These are phyloP conservation scores for Conticribra guillardii DNA, from an alignment of 108 stramenopile species.

Conservation along the genomic window DNA sequence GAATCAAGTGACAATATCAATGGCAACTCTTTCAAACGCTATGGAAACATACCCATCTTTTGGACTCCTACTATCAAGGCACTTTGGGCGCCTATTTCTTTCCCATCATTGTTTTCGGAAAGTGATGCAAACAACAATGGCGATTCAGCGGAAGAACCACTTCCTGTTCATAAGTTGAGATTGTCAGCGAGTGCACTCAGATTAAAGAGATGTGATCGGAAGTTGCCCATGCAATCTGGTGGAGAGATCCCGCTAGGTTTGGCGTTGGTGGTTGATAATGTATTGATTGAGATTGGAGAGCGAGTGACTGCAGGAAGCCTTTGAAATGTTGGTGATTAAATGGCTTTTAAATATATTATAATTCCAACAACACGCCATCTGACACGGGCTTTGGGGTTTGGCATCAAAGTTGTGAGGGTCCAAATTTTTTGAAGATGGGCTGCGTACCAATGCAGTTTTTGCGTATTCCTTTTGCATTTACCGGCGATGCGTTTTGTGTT, in stretches of 20 bases:
- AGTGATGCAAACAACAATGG: background rate
- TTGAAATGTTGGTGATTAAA: background rate
- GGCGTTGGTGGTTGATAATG: slow-evolving; percentile 45
- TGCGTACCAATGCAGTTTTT: too few relatives aligned
- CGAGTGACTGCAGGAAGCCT: background rate
- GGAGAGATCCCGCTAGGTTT: slow-evolving; percentile 31
- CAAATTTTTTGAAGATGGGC: too few relatives aligned
- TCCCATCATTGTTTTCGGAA: slow-evolving; percentile 5
- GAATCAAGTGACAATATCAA: background rate
- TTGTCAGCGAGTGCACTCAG: slow-evolving; percentile 57
- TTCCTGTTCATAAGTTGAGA: slow-evolving; percentile 56
- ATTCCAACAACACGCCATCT: too few relatives aligned
- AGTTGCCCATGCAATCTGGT: background rate
- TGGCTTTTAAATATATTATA: too few relatives aligned
- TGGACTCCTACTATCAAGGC: slow-evolving; percentile 73
- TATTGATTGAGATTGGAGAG: slow-evolving; percentile 38
- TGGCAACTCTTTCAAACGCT: slow-evolving; percentile 18
- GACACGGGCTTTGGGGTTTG: too few relatives aligned
- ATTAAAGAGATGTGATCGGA: slow-evolving; percentile 34
- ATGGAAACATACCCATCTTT: slow-evolving; percentile 51
- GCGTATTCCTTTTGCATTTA: too few relatives aligned
- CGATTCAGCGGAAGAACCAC: background rate
- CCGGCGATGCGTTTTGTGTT: too few relatives aligned
- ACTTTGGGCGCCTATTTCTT: slow-evolving; percentile 53
- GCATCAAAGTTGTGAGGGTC: too few relatives aligned